These are phyloP conservation scores for Tetragonia tetragonoides DNA, from an alignment of 148 eudicot genomes.

Conservation along the genomic window DNA sequence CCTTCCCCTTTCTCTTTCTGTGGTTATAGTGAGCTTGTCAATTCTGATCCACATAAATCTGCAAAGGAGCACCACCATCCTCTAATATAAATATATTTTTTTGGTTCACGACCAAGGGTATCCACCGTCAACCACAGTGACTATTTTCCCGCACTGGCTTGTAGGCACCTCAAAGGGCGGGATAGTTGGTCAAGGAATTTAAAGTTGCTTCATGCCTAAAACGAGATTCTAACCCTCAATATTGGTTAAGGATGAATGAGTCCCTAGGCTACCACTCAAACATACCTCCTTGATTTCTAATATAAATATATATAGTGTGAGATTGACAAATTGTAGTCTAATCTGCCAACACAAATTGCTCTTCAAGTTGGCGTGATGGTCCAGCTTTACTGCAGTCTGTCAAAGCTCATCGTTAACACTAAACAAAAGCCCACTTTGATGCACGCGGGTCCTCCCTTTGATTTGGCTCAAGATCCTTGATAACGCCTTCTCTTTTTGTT, in stretches of 20 bases:
- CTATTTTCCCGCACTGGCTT: too few relatives aligned
- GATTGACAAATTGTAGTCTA: constrained; percentile 10
- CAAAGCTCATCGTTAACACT: too few relatives aligned
- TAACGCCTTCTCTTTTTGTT: neutral
- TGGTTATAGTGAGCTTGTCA: neutral
- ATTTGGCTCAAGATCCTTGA: constrained; percentile 24
- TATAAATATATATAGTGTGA: neutral
- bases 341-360: neutral
- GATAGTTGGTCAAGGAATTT: too few relatives aligned
- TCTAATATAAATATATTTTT: too few relatives aligned
- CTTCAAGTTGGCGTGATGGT: constrained; percentile 22
- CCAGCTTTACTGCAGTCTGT: constrained; percentile 6
- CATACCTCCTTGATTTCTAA: too few relatives aligned
- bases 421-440: constrained; percentile 9
- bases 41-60: constrained; percentile 5
- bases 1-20: neutral
- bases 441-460: constrained; percentile 14
- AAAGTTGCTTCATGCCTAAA: too few relatives aligned
- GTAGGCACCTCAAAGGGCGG: too few relatives aligned
- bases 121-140: too few relatives aligned
- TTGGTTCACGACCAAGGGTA: too few relatives aligned
- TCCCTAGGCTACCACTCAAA: too few relatives aligned
- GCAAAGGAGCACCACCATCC: neutral
- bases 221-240: too few relatives aligned
- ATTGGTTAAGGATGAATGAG: too few relatives aligned